Conservation (phyloP, 441 rosid species). For the Euphorbia celastroides region DNA sequence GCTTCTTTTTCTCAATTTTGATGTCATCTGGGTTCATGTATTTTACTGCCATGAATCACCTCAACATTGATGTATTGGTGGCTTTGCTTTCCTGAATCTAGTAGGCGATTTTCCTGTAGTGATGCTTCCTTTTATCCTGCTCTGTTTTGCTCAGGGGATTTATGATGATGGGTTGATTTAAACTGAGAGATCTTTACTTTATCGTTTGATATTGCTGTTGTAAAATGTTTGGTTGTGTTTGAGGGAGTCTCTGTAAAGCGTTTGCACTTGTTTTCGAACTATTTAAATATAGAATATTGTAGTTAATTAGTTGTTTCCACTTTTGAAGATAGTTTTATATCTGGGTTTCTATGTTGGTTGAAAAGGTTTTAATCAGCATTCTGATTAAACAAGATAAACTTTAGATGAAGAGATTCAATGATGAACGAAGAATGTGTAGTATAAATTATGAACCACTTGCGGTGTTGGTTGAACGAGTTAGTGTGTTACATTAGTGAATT, state of each 20-base stretch:
- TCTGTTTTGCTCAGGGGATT: background rate
- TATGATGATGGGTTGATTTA: background rate
- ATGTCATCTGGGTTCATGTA: slow-evolving; percentile 20
- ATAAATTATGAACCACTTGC: background rate
- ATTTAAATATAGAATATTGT: background rate
- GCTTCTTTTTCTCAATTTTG: slow-evolving; percentile 14
- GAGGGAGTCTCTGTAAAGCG: background rate
- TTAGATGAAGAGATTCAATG: background rate
- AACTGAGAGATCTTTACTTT: background rate
- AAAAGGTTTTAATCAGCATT: background rate
- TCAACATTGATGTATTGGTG: slow-evolving; percentile 16
- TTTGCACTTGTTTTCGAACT: too few species aligned
- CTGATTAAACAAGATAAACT: background rate
- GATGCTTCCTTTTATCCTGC: background rate
- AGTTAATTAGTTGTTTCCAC: background rate
- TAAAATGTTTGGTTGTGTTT: background rate
- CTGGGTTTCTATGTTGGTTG: background rate
- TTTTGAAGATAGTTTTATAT: background rate
- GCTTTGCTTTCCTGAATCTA: slow-evolving; percentile 3
- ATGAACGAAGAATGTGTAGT: background rate
- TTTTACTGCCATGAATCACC: slow-evolving; percentile 24
- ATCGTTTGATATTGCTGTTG: background rate
- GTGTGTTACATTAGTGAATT: too few species aligned
- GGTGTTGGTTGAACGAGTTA: background rate
- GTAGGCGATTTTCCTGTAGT: background rate